phyloP scores from a whole-genome alignment of 2,329 filamentous ascomycete species.

The Fusarium sambucinum region DNA sequence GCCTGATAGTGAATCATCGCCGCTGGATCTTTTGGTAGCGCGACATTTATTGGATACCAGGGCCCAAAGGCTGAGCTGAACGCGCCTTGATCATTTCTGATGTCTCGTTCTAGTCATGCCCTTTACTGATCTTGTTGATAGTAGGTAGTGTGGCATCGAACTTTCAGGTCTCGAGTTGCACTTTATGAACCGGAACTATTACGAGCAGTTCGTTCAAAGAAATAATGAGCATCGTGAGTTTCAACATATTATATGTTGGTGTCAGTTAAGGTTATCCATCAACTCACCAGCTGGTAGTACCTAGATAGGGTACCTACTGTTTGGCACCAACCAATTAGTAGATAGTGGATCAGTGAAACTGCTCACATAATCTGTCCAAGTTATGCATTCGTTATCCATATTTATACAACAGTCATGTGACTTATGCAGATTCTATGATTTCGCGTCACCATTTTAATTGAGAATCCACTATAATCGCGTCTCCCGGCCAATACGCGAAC shows the following conservation, averaged over 20 bases:
- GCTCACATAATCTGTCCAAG: not conserved
- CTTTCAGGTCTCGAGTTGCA: not conserved
- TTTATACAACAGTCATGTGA: not conserved
- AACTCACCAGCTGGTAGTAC: no score
- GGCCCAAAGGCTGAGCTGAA: not conserved
- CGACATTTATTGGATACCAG: conserved; percentile 18
- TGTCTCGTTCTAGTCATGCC: not conserved
- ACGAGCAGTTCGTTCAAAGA: not conserved
- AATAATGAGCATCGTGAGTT: not conserved
- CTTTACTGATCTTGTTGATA: not conserved
- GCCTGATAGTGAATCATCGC: conserved; percentile 21
- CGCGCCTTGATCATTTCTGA: conserved; percentile 8
- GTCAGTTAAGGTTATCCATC: no score
- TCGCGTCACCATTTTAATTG: conserved; percentile 49
- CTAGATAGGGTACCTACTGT: no score
- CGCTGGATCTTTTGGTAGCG: not conserved
- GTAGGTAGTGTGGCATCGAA: not conserved
- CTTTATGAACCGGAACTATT: not conserved
- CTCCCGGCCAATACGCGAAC: conserved; percentile 42
- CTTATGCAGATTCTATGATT: conserved; percentile 2
- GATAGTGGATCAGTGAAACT: not conserved
- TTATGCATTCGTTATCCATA: not conserved
- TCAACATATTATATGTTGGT: not conserved
- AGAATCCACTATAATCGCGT: conserved; percentile 46
- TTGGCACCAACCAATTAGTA: not conserved